Conservation (phyloP, 2,329 filamentous ascomycete species). For the Juglanconis oblonga region DNA sequence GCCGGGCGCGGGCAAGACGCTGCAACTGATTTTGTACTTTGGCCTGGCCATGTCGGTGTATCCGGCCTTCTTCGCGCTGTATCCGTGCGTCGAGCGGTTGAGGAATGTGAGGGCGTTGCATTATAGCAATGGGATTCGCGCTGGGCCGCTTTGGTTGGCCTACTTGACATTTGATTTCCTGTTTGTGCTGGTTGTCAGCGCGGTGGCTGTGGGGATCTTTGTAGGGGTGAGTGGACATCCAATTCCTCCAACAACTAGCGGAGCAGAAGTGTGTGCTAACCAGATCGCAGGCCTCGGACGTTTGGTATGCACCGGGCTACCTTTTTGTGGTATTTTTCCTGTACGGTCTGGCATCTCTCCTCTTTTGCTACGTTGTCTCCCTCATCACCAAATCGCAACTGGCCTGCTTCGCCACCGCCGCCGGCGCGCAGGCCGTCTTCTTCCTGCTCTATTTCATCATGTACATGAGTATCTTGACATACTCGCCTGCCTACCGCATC, state of each 20-base stretch:
- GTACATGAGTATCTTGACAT: slow-evolving; percentile 72
- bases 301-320: slow-evolving; percentile 79
- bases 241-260: not conserved
- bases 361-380: slow-evolving; percentile 78
- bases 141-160: slow-evolving; percentile 79
- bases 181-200: slow-evolving; percentile 66
- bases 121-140: slow-evolving; percentile 86
- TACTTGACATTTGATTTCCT: slow-evolving; percentile 79
- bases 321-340: slow-evolving; percentile 78
- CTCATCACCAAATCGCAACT: slow-evolving; percentile 48
- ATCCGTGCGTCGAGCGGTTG: slow-evolving; percentile 80
- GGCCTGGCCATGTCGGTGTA: slow-evolving; percentile 74
- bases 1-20: slow-evolving; percentile 64
- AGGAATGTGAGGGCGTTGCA: slow-evolving; percentile 78
- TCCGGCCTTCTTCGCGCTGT: slow-evolving; percentile 84
- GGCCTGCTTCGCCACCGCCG: slow-evolving; percentile 60
- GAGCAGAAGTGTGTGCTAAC: not conserved
- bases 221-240: slow-evolving; percentile 24
- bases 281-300: slow-evolving; percentile 37
- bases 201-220: slow-evolving; percentile 68
- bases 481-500: slow-evolving; percentile 65
- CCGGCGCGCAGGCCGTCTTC: slow-evolving; percentile 69
- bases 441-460: slow-evolving; percentile 71
- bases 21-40: slow-evolving; percentile 81
- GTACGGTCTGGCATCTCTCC: slow-evolving; percentile 74